Base-by-base conservation (phyloP, 2,329 filamentous ascomycete species). In the Coniosporium tulheliwenetii region DNA sequence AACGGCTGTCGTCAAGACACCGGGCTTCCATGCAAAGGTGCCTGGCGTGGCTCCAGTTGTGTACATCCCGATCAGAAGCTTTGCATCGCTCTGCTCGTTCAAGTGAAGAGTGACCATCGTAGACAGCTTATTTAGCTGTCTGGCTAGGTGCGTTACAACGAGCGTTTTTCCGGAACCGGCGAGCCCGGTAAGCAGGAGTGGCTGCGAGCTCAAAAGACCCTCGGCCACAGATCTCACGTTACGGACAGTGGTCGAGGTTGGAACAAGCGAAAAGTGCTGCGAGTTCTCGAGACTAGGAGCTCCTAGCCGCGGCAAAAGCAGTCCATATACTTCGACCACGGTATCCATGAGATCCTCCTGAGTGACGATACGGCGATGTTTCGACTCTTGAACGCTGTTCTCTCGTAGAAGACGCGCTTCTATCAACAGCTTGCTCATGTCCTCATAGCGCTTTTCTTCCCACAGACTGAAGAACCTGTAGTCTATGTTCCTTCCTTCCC, bases 11-110 rank as follows among this genome's bases (percentile, higher is more conserved):
- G 91, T 95, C 50, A 99, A 66, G 14, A 96, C 84, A 61, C 91
- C 91, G 2, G 91, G 77, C 44, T 84, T 77, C 91, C 91, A 99
- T 39, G 76, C 75, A 56, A 98, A 98, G 8, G 84, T 87, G 1
- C 87, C 87, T 1, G 86, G 87, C 45, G 80, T 82, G 12, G 81
- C 76, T 43, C 86, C 87, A 15, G 86, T 91, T 1, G 89, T 84
- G 61, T 99, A 96, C 56, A 96, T 77, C 3, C 91, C 91, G 46
- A 98, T 77, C 34, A 99, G 75, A 65, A 93, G 83, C 60, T 98
- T 99, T 0, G 89, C 87, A 61, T 99, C 91, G 2, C 87, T 96
- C 60, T 99, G 93, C 60, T 96, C 91, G 56, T 98, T 98, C 30
- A 99, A 68, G 60, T 98, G 89, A 29, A 99, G 69, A 3, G 89